These are phyloP conservation scores for Besnoitia besnoiti DNA, from an alignment of 169 alveolate species.

Conservation along the genomic window DNA sequence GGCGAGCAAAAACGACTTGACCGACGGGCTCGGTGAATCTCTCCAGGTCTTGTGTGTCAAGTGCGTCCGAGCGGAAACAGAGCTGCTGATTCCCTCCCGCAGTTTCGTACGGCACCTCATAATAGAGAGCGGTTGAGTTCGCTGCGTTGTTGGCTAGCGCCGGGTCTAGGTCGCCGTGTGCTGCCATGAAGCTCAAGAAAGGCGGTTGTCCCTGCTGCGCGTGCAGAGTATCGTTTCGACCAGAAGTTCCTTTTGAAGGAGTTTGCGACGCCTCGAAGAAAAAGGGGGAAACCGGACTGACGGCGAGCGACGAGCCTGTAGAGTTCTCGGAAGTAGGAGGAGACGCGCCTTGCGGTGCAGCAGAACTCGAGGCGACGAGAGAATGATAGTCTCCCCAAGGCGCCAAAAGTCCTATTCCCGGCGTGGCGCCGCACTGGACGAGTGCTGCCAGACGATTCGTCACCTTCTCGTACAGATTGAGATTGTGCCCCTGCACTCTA, in stretches of 20 bases:
- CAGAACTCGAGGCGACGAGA: background rate
- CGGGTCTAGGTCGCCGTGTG: background rate
- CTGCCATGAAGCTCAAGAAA: background rate
- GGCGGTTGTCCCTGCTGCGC: no score
- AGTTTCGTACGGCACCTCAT: background rate
- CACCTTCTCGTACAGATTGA: slow-evolving; percentile 10
- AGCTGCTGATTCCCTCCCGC: background rate
- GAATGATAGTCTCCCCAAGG: background rate
- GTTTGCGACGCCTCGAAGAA: no score
- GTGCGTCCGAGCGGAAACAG: background rate
- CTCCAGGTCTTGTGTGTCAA: background rate
- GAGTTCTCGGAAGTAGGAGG: background rate
- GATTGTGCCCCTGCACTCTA: background rate
- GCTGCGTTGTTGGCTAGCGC: background rate
- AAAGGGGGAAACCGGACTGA: background rate
- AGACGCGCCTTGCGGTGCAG: background rate
- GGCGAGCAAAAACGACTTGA: background rate
- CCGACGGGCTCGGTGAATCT: slow-evolving; percentile 7
- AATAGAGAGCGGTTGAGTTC: background rate
- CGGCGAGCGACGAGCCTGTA: background rate
- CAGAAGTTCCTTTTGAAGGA: background rate
- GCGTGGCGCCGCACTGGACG: background rate
- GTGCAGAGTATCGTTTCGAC: background rate
- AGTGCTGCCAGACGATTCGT: background rate
- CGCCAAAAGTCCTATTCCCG: background rate